Conservation (phyloP, 345 rosid genomes). For the Sonneratia caseolaris region DNA sequence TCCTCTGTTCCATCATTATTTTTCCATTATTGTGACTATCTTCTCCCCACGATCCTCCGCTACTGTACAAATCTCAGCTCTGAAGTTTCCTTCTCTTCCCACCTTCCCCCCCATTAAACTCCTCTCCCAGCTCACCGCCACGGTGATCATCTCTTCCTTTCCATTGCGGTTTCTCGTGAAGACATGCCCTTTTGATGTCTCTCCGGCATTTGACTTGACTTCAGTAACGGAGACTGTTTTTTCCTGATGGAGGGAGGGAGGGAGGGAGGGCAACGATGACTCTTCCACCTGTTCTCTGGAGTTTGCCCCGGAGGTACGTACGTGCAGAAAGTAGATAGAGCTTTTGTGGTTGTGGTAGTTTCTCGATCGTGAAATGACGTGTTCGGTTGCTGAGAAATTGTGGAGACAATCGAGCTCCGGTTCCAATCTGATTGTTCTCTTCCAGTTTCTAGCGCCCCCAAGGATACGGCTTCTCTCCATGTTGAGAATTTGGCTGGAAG, state of each 20-base stretch:
- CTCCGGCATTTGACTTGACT: neutral
- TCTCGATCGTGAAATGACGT: neutral
- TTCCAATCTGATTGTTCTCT: neutral
- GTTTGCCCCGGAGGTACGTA: neutral
- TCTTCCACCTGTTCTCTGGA: neutral
- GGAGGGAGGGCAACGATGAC: neutral
- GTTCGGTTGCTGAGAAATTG: neutral
- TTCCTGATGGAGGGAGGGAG: neutral
- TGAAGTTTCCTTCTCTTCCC: neutral
- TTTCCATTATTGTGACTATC: neutral
- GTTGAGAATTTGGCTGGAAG: neutral
- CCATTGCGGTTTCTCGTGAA: neutral
- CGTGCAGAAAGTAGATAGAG: neutral
- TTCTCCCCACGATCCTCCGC: neutral
- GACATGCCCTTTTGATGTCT: neutral
- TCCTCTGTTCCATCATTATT: conserved; percentile 1
- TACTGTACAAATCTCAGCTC: neutral
- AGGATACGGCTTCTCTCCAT: neutral
- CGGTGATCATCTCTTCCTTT: neutral
- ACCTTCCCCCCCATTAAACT: neutral
- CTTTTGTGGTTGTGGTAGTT: neutral
- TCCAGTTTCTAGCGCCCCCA: neutral
- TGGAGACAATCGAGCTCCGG: neutral
- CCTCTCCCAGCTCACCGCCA: neutral
- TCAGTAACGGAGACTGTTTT: neutral